Conservation (phyloP, 306 rosid genomes). For the Pterocarpus santalinus region DNA sequence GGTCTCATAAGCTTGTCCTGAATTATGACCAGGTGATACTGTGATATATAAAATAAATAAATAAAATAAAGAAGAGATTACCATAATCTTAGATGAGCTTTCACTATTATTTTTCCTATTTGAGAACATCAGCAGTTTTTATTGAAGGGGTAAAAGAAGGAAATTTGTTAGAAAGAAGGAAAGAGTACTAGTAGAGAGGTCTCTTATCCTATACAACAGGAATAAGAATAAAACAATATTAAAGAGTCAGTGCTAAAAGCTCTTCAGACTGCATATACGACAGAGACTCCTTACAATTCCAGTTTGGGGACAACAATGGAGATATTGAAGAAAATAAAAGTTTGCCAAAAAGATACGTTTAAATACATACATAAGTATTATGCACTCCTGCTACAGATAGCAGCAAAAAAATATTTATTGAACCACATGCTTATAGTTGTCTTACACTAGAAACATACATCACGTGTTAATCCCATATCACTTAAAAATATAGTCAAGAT, state of each 20-base stretch:
- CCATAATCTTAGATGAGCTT: conserved; percentile 9
- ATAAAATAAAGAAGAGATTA: background rate
- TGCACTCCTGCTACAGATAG: conserved; percentile 16
- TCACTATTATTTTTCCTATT: conserved; percentile 25
- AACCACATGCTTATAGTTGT: conserved; percentile 2
- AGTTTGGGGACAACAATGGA: background rate
- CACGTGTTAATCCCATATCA: background rate
- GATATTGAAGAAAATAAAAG: conserved; percentile 5
- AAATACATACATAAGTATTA: background rate
- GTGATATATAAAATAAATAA: conserved; percentile 35
- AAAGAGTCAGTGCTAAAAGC: background rate
- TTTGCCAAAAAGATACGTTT: background rate
- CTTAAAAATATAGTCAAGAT: no score
- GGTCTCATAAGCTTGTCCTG: conserved; percentile 55
- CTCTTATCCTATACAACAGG: background rate
- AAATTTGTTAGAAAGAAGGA: conserved; percentile 6
- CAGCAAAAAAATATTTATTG: conserved; percentile 13
- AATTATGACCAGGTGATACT: conserved; percentile 62
- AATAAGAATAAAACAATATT: conserved; percentile 6
- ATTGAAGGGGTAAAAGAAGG: background rate
- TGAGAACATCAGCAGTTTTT: background rate
- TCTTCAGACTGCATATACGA: background rate
- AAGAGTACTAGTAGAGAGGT: background rate
- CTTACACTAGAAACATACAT: conserved; percentile 1
- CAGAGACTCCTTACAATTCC: background rate